A percentile compares a stretch with the other conserved stretches of the same genome.
phyloP scores from a whole-genome alignment of 495 filamentous ascomycete genomes.

The Talaromyces borbonicus region DNA sequence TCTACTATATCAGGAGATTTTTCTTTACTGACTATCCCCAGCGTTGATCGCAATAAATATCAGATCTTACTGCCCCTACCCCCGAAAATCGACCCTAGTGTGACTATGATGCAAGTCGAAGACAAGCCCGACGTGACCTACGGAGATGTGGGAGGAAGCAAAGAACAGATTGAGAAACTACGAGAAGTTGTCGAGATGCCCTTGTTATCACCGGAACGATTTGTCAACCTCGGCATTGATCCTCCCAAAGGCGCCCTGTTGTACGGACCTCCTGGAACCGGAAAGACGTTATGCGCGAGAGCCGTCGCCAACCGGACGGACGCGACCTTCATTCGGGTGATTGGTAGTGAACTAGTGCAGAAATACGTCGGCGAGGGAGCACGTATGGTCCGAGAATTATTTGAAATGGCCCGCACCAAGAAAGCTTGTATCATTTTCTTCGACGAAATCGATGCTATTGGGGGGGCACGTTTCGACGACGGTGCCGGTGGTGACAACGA shows the following conservation, averaged over 20 bases:
- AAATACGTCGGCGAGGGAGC: conserved; percentile 99
- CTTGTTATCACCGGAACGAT: conserved; percentile 88
- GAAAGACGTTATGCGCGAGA: conserved; percentile 95
- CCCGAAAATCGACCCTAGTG: conserved; percentile 96
- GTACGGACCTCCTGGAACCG: conserved; percentile 94
- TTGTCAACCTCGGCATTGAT: conserved; percentile 95
- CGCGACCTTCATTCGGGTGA: conserved; percentile 97
- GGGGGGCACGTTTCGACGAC: conserved; percentile 97
- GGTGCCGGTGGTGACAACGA: conserved; percentile 97
- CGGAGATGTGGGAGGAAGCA: conserved; percentile 96
- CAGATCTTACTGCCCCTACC: conserved; percentile 96
- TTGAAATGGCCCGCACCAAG: conserved; percentile 99
- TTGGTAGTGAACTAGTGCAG: conserved; percentile 92
- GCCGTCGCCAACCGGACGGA: conserved; percentile 96
- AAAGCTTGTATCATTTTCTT: conserved; percentile 99
- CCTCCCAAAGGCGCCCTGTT: conserved; percentile 95
- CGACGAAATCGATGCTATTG: conserved; percentile 96
- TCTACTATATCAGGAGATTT: neutral
- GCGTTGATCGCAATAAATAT: conserved; percentile 97
- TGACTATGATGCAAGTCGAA: conserved; percentile 99
- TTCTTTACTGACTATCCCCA: conserved; percentile 14
- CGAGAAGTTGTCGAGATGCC: conserved; percentile 98
- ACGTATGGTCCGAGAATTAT: conserved; percentile 94
- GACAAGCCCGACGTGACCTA: conserved; percentile 99
- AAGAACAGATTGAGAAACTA: conserved; percentile 98